Conservation (phyloP, 2,329 filamentous ascomycete genomes). For the Diaporthe ampelina region DNA sequence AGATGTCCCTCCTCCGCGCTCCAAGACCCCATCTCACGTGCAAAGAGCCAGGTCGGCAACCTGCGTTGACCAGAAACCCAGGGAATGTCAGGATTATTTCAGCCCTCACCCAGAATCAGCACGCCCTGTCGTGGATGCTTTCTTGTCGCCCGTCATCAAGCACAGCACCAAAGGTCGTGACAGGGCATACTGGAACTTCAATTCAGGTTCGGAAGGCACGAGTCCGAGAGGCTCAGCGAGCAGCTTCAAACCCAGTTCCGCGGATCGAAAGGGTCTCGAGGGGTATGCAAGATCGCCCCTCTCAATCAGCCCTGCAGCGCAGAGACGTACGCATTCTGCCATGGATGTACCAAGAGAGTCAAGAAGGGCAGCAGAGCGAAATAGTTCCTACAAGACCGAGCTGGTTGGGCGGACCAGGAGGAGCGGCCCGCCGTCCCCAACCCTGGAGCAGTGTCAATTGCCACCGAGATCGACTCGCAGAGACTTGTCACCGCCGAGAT, state of each 20-base stretch:
- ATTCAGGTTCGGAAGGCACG: constrained; percentile 37
- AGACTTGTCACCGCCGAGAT: constrained; percentile 50
- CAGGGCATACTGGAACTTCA: constrained; percentile 55
- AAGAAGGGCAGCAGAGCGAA: constrained; percentile 38
- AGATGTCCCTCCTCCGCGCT: constrained; percentile 48
- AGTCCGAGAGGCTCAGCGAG: constrained; percentile 36
- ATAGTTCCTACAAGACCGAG: constrained; percentile 41
- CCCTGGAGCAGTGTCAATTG: constrained; percentile 47
- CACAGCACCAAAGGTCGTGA: constrained; percentile 58
- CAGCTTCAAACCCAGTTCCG: constrained; percentile 34
- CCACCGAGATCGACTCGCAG: constrained; percentile 48
- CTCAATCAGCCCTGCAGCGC: constrained; percentile 41
- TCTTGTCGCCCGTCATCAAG: constrained; percentile 59
- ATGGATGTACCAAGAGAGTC: constrained; percentile 43
- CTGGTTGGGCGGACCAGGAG: constrained; percentile 35
- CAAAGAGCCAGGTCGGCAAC: constrained; percentile 53
- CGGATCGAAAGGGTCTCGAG: constrained; percentile 41
- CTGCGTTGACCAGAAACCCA: constrained; percentile 44
- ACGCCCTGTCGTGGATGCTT: constrained; percentile 51
- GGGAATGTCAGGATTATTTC: constrained; percentile 51
- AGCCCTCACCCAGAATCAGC: constrained; percentile 44
- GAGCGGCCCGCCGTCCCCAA: constrained; percentile 34
- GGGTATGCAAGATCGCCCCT: constrained; percentile 38
- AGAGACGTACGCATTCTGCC: constrained; percentile 52
- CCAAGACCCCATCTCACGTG: constrained; percentile 48